Base-by-base conservation (phyloP, 257 asterid species). In the Solanum pinnatisectum region DNA sequence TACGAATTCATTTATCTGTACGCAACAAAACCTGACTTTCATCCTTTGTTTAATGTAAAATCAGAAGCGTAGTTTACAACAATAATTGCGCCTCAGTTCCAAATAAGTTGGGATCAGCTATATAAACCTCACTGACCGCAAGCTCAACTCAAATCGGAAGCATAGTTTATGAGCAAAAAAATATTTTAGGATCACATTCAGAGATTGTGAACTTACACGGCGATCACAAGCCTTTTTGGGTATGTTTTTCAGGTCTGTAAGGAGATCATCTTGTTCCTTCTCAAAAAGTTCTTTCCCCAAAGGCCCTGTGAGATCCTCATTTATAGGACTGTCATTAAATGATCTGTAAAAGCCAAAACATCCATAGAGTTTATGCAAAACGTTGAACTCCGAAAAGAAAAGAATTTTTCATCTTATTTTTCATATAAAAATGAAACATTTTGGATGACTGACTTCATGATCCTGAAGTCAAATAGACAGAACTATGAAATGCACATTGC, bases 181-280 rank as follows among this genome's bases (percentile, higher is more conserved):
- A 4, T 2, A n/a, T 4, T 37, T 23, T 39, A 76, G 84, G 60
- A 70, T 20, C 60, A 25, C 25, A 78, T 25, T 52, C 52, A 25
- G 5, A 89, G 72, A 85, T 70, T 72, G 83, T 86, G 10, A 81
- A 91, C 98, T 90, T 89, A 96, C 98, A 52, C 98, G 95, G 81
- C 98, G 99, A 91, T 95, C 99, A 89, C 99, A 95, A 79, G 98
- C 98, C 91, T 95, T 96, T 92, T 96, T 96, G 1, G 99, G 99
- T 89, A 97, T 94, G 92, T 95, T 93, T 90, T 92, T 97, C 85
- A 95, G 89, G 92, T 97, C 98, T 9, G 91, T 5, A 42, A 96
- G 96, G 87, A 97, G 96, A 88, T 96, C 98, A n/a, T 94, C 97
- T 73, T 97, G 99, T 85, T 96, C 99, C 92, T 92, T 97, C 91